A percentile compares a stretch with the other conserved stretches of the same genome.
These are phyloP conservation scores for Zygosaccharomyces sapae DNA, from an alignment of 1,139 yeast genomes.

Conservation along the genomic window DNA sequence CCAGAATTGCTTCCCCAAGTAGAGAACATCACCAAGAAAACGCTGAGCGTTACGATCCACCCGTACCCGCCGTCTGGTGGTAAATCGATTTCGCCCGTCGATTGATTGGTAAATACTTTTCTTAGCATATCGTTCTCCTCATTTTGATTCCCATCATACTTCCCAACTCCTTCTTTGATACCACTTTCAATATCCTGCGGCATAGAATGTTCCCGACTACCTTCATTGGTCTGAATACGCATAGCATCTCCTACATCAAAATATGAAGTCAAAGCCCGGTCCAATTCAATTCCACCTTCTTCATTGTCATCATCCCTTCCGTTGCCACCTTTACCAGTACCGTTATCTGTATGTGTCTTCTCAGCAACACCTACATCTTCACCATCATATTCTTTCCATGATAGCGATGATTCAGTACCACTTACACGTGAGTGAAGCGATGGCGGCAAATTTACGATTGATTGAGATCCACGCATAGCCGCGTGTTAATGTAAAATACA, in stretches of 20 bases:
- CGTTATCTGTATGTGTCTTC: too few relatives aligned
- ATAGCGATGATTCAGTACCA: not conserved
- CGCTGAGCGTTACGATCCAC: constrained; percentile 61
- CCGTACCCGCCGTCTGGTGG: constrained; percentile 71
- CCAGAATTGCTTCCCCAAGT: constrained; percentile 77
- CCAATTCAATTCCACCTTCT: constrained; percentile 14
- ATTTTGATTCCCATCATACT: too few relatives aligned
- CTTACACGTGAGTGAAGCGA: not conserved
- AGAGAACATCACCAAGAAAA: constrained; percentile 49
- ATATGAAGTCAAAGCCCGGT: constrained; percentile 22
- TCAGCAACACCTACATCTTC: not conserved
- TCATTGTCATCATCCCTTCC: not conserved
- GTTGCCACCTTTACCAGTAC: not conserved
- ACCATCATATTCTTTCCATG: constrained; percentile 18
- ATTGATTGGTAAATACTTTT: constrained; percentile 36
- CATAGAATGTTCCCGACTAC: too few relatives aligned
- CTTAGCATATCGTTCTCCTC: constrained; percentile 25
- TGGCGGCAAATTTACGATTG: not conserved
- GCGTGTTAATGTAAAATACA: too few relatives aligned
- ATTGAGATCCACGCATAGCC: not conserved
- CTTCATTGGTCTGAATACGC: constrained; percentile 19
- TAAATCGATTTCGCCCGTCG: constrained; percentile 37
- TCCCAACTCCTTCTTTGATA: constrained; percentile 1
- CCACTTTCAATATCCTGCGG: not conserved
- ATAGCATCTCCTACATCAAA: constrained; percentile 35